Base-by-base conservation (phyloP, 106 monocot genomes). In the Hemerocallis citrina region DNA sequence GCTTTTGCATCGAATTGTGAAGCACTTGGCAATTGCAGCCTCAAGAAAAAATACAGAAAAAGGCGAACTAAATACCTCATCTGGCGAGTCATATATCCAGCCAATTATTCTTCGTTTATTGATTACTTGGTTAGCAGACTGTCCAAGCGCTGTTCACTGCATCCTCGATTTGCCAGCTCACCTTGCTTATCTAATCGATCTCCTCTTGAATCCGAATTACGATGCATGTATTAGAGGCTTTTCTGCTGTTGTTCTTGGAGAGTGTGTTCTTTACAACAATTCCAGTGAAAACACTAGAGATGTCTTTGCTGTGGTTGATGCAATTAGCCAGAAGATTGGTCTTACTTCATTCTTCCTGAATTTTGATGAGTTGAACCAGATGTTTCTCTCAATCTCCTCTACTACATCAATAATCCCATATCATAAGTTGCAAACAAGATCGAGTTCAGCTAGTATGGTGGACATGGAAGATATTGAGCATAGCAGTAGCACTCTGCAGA, bases 301-400 rank as follows among this genome's bases (percentile, higher is more conserved):
- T 74, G 65, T 87, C 29, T 92, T 92, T 62, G 62, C 88, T 51
- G 73, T 98, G 38, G 92, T 79, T 35, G 98, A 98, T 82, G 66
- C 79, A 57, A 88, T 98, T 43, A 88, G 88, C 55, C 87, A 92
- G 49, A 92, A 88, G 75, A 72, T 98, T 66, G 87, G 98, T 24
- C 85, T 98, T 43, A 67, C 88, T 19, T 72, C 84, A 30, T 92
- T 77, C 39, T 92, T 98, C 55, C 15, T 67, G 15, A 85, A 75
- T 55, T 85, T 98, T 56, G 88, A 98, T 56, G 88, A 88, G 64
- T 64, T 92, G 32, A 68, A 70, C 27, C 85, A 85, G 75, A 75
- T 39, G 23, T 58, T 84, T 60, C 31, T 44, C 10, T 69, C 60
- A 64, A 32, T 69, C 13, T 65, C 57, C 17, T 38, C 70, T 16